A percentile compares a stretch with the other conserved stretches of the same genome.
Evolutionary conservation across 805 yeast genomes (phyloP).

Genomic region (Yarrowia sp.): DNA sequence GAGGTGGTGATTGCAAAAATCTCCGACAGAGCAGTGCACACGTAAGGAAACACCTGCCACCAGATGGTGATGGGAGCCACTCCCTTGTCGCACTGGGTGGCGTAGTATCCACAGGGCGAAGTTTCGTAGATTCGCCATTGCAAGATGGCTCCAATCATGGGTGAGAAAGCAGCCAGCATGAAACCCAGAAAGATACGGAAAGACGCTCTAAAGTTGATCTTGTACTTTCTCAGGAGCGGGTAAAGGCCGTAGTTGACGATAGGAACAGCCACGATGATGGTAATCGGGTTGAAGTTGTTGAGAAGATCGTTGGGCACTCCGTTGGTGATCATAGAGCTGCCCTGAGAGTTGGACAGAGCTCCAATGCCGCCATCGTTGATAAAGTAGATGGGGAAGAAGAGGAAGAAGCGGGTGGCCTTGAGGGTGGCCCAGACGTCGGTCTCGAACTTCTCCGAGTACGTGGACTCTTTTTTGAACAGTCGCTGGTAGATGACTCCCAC

Average conservation of each 20-base stretch:
- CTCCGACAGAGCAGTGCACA: background rate
- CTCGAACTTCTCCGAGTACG: constrained; percentile 9
- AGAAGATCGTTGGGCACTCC: constrained; percentile 4
- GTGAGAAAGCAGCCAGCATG: constrained; percentile 8
- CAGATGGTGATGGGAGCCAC: constrained; percentile 7
- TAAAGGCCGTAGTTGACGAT: constrained; percentile 7
- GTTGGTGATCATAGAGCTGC: constrained; percentile 6
- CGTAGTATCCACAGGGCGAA: constrained; percentile 13
- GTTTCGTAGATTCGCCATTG: constrained; percentile 18
- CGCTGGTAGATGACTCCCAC: constrained; percentile 2
- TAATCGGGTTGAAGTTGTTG: constrained; percentile 10
- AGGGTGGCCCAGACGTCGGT: constrained; percentile 2
- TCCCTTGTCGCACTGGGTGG: background rate
- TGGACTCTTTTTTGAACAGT: background rate
- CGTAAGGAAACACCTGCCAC: constrained; percentile 11
- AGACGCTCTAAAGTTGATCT: constrained; percentile 3
- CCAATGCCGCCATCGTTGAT: constrained; percentile 9
- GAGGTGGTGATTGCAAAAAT: constrained; percentile 9
- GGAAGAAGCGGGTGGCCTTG: constrained; percentile 6
- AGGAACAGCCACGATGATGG: background rate
- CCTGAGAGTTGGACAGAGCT: constrained; percentile 15
- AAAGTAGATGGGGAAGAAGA: constrained; percentile 20
- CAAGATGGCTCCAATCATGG: constrained; percentile 9
- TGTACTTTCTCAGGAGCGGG: background rate
- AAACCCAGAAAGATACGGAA: constrained; percentile 10